phyloP scores from a whole-genome alignment of 768 basidiomycete species.

The Russula olivacea region DNA sequence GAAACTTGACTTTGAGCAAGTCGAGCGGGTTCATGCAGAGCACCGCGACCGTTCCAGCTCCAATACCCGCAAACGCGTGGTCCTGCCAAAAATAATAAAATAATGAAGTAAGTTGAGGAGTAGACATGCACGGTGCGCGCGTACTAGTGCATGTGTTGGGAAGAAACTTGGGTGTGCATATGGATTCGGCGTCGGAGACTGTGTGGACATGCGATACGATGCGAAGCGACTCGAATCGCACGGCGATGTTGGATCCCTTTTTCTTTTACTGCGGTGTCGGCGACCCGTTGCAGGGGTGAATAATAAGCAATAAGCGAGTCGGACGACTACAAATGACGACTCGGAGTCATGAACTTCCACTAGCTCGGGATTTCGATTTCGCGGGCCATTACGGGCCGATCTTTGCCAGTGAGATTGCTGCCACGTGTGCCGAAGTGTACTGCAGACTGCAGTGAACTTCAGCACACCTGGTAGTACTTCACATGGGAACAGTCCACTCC shows the following conservation, averaged over 20 bases:
- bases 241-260: not conserved
- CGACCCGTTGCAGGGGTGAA: no score
- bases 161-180: conserved; percentile 27
- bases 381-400: not conserved
- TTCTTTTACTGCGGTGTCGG: no score
- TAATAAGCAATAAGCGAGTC: no score
- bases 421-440: no score
- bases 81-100: conserved; percentile 47
- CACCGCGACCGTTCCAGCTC: conserved; percentile 87
- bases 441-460: no score
- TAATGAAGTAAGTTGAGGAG: not conserved
- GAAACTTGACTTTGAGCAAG: conserved; percentile 89
- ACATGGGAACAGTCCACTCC: no score
- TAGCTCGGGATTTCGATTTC: not conserved
- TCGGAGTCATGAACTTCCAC: no score
- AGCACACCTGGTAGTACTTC: no score
- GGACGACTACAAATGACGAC: no score
- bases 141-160: conserved; percentile 31
- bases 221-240: not conserved
- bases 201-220: conserved; percentile 13
- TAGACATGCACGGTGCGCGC: not conserved
- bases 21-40: conserved; percentile 97
- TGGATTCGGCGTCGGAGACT: not conserved
- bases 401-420: no score
- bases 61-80: conserved; percentile 90